Percentiles rank a stretch among this genome's conserved stretches.
Evolutionary conservation across 441 rosid species (phyloP).

Genomic region (Bocquillonia castaneifolia): DNA sequence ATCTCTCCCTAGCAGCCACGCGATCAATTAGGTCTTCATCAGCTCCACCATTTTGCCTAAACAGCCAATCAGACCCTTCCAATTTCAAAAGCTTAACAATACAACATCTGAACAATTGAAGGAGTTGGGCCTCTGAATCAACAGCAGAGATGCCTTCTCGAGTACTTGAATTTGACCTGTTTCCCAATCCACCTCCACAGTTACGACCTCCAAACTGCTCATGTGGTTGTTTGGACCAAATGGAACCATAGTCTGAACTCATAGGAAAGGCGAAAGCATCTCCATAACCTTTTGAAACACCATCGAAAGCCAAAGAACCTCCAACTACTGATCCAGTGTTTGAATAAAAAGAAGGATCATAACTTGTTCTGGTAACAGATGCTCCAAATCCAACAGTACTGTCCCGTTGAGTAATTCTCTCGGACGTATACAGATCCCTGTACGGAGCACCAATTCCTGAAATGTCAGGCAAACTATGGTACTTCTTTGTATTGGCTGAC

Average conservation of each 20-base stretch:
- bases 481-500: conserved; percentile 57
- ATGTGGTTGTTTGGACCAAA: conserved; percentile 93
- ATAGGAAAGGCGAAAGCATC: conserved; percentile 37
- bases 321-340: conserved; percentile 45
- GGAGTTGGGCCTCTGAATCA: conserved; percentile 75
- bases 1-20: conserved; percentile 87
- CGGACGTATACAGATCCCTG: conserved; percentile 43
- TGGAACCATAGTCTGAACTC: conserved; percentile 54
- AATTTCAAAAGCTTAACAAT: conserved; percentile 72
- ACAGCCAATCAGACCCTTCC: conserved; percentile 95
- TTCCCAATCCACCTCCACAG: conserved; percentile 51
- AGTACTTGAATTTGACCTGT: conserved; percentile 37
- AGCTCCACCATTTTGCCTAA: conserved; percentile 74
- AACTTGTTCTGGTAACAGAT: conserved; percentile 44
- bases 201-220: conserved; percentile 80
- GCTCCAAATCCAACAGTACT: conserved; percentile 46
- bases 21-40: conserved; percentile 87
- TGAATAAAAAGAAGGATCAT: conserved; percentile 41
- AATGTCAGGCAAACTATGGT: conserved; percentile 82
- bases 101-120: conserved; percentile 71
- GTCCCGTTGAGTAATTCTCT: conserved; percentile 51
- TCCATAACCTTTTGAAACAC: conserved; percentile 44
- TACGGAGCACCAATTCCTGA: conserved; percentile 60
- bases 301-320: conserved; percentile 45
- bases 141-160: conserved; percentile 40